Evolutionary conservation across 1,284 basidiomycete species (phyloP).

Genomic region (Boletellus deceptivus): DNA sequence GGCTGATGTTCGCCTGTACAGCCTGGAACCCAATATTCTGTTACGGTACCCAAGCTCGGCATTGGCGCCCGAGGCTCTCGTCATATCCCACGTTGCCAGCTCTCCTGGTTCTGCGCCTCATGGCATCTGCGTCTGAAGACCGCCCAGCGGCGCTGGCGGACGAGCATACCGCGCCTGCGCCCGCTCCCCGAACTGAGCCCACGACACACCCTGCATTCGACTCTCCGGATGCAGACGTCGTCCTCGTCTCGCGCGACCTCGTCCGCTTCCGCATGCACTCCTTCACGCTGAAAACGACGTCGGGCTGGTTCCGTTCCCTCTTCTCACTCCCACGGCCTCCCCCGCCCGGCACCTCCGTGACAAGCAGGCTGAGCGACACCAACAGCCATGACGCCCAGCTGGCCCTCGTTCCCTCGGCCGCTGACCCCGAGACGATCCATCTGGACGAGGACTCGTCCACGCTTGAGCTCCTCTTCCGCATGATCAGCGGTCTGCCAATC

Average conservation of each 20-base stretch:
- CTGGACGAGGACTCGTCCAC: conserved; percentile 54
- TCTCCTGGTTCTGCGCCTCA: not conserved
- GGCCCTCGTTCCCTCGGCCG: conserved; percentile 18
- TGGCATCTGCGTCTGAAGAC: conserved; percentile 22
- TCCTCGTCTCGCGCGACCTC: conserved; percentile 44
- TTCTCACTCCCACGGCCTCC: conserved; percentile 51
- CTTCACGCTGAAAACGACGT: conserved; percentile 56
- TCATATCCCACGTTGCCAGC: no score
- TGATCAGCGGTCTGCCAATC: conserved; percentile 57
- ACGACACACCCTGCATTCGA: conserved; percentile 47
- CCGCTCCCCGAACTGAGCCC: conserved; percentile 9
- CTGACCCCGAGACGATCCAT: conserved; percentile 42
- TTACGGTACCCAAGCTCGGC: no score
- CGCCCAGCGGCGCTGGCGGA: not conserved
- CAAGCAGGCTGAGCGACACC: not conserved
- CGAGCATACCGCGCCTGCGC: not conserved
- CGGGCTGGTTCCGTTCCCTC: conserved; percentile 54
- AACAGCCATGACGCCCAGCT: conserved; percentile 36
- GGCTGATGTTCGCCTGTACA: no score
- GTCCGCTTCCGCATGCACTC: conserved; percentile 57
- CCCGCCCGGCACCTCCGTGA: not conserved
- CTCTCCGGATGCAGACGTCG: conserved; percentile 48
- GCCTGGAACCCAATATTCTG: no score
- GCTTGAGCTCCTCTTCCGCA: conserved; percentile 55
- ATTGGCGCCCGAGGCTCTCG: no score